Evolutionary conservation across 805 yeast species (phyloP), one percentile per base, ranked within the genome.

Genomic region (Jamesozyma piceae): DNA sequence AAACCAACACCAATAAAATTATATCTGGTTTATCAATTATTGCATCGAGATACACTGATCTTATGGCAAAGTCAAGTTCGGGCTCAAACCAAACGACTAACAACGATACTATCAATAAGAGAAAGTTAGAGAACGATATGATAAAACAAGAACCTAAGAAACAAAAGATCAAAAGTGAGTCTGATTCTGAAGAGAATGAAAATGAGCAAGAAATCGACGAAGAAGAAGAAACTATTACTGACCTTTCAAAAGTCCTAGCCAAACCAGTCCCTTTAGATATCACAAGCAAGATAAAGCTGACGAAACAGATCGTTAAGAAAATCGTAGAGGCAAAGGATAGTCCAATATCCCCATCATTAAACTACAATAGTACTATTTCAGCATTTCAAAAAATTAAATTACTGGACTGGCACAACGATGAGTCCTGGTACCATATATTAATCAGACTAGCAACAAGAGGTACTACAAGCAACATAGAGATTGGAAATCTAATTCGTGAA

Each of bases 391-490:
- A 53, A 35, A 43, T 57, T 15, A 54, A 54, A 33, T 41, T 60
- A 40, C 53, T 70, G 14, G 78, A 77, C 40, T 74, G 90, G 71
- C 73, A 78, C 8, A 77, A 73, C 38, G 73, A 71, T 33, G 80
- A 80, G 48, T 77, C 90, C 1, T 88, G 96, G 95, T 65, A 86
- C 13, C 67, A 80, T 3, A 55, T 90, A 13, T 66, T 89, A 33
- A 75, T 87, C 1, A 69, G 97, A 56, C 63, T 88, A 36, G 84
- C 92, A 0, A 80, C 95, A 0, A 69, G 98, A 50, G 98, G 97
- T 0, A 69, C 84, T 49, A 66, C 49, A 22, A 54, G 56, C 33
- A 54, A 64, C 21, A 61, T 63, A 24, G 75, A 68, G 37, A 69
- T 76, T 58, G 69, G 85, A 46, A 74, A 77, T 42, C 57, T 77